Evolutionary conservation across 192 early-diverging fungal genomes (phyloP), one percentile per base, ranked within the genome.

Genomic region (Backusella parvicylindrica): DNA sequence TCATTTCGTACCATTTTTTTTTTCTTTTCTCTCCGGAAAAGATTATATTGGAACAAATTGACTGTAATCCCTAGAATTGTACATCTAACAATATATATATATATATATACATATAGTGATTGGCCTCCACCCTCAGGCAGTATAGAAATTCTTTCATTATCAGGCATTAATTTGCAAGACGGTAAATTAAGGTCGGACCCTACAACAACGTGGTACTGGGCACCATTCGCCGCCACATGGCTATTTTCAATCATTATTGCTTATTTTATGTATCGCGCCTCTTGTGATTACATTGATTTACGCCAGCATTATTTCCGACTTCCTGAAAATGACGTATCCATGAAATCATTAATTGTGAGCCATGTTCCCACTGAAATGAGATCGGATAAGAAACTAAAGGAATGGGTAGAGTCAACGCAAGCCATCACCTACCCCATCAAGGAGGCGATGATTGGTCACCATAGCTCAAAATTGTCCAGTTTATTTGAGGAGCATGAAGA

Each of bases 151-250:
- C 43, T 83, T 11, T 83, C 81, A 7, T 72, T 83, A 31, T 69
- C 77, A 23, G 75, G 67, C 15, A 83, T 83, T 79, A 77, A 77
- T 56, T 56, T 77, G 67, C 23, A 74, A 63, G 56, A 74, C 71
- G 70, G 75, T 21, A 50, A 79, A 72, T 4, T 71, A 64, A 21
- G 36, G 15, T 4, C 75, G 37, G 26, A 70, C 68, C 50, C 82
- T 67, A 70, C 85, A 77, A 73, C 64, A 13, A 76, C 75, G 15
- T 91, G 90, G 79, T 86, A 89, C 56, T 91, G 91, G 89, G 81
- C 87, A n/a, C 91, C 93, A 64, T 81, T 86, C n/a, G 83, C 79
- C 3, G 85, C 87, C 37, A 86, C 88, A 0, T 94, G 92, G 85
- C 35, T 86, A 18, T 89, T 93, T 65, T 90, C 90, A 0, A 70